These are phyloP conservation scores for Botrytis galanthina DNA, from an alignment of 2,329 filamentous ascomycete species.

Conservation along the genomic window DNA sequence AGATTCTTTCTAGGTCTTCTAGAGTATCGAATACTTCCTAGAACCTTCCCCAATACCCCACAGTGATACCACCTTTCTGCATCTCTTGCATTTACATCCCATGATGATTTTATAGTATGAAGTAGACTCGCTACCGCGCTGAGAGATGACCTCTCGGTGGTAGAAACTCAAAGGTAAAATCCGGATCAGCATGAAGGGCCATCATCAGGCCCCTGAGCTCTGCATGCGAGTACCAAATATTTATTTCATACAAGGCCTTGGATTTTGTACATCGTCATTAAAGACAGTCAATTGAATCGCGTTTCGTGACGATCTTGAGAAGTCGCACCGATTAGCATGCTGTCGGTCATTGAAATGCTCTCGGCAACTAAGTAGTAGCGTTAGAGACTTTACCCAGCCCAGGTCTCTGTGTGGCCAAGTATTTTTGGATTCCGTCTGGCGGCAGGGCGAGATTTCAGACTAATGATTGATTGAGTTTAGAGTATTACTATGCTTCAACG, in stretches of 20 bases:
- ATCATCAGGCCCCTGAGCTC: constrained; percentile 3
- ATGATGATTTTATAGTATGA: background rate
- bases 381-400: constrained; percentile 7
- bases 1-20: background rate
- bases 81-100: constrained; percentile 3
- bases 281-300: background rate
- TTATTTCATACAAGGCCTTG: background rate
- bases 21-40: background rate
- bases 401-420: constrained; percentile 1
- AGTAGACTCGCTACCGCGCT: background rate
- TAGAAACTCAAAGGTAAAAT: background rate
- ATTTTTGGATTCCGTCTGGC: constrained; percentile 2
- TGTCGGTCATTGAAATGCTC: constrained; percentile 3
- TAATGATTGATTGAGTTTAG: background rate
- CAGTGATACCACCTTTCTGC: constrained; percentile 4
- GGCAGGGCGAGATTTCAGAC: background rate
- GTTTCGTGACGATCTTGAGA: background rate
- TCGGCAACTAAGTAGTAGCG: background rate
- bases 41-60: constrained; percentile 16
- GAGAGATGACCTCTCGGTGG: constrained; percentile 6
- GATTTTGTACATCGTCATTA: constrained; percentile 1
- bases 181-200: constrained; percentile 9
- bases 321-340: constrained; percentile 16
- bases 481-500: background rate
- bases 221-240: background rate